Percentiles rank a stretch among this genome's conserved stretches.
Evolutionary conservation across 2,329 filamentous ascomycete species (phyloP).

Genomic region (Camptophora hylomeconis): DNA sequence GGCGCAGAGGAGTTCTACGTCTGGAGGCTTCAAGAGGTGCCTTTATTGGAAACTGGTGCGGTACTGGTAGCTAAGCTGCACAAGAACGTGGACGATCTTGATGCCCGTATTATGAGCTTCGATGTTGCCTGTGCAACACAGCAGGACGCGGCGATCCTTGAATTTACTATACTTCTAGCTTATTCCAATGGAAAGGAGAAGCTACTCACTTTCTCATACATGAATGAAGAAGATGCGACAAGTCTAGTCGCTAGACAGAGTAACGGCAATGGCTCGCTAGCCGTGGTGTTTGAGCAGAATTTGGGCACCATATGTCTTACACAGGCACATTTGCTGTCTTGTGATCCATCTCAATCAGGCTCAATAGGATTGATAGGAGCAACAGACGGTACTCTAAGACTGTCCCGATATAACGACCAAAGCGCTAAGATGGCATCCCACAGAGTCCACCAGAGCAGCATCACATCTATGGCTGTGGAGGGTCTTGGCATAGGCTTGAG

Average conservation of each 20-base stretch:
- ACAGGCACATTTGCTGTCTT: slow-evolving; percentile 16
- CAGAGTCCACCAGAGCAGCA: slow-evolving; percentile 62
- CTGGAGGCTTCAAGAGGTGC: slow-evolving; percentile 54
- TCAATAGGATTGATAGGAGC: slow-evolving; percentile 45
- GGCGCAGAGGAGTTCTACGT: slow-evolving; percentile 82
- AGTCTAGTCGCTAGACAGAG: too few species aligned
- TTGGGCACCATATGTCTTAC: slow-evolving; percentile 69
- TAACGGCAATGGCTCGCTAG: too few species aligned
- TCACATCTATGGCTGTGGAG: slow-evolving; percentile 45
- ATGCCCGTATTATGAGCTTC: slow-evolving; percentile 73
- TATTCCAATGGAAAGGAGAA: slow-evolving; percentile 76
- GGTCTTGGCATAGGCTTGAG: slow-evolving; percentile 21
- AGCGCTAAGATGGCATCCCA: slow-evolving; percentile 5
- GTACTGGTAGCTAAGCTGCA: slow-evolving; percentile 39
- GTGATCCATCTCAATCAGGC: background rate
- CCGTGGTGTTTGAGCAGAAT: too few species aligned
- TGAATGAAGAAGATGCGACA: slow-evolving; percentile 1
- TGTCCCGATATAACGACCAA: background rate
- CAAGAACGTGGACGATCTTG: slow-evolving; percentile 38
- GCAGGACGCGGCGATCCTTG: slow-evolving; percentile 14
- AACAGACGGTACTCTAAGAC: slow-evolving; percentile 52
- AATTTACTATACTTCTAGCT: slow-evolving; percentile 53
- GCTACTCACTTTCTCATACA: slow-evolving; percentile 24
- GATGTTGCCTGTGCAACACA: slow-evolving; percentile 32
- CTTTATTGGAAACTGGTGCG: slow-evolving; percentile 40